phyloP scores from a whole-genome alignment of 192 early-diverging fungal genomes.

The Coemansia javaensis region DNA sequence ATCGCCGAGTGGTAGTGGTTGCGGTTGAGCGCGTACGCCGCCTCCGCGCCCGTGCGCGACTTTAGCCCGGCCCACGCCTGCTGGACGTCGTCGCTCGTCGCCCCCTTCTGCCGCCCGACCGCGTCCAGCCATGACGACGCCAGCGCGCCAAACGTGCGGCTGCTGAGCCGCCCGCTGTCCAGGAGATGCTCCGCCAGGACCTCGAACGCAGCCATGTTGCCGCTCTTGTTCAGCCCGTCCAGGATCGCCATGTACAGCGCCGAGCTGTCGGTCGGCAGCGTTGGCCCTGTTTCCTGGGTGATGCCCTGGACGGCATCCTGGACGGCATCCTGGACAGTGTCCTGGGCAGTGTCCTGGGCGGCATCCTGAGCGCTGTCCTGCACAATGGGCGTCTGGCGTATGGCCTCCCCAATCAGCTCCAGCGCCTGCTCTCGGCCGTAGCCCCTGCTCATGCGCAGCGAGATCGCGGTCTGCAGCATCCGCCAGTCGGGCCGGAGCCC shows the following conservation, averaged over 20 bases:
- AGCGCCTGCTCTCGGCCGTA: slow-evolving; percentile 7
- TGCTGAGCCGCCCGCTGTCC: slow-evolving; percentile 6
- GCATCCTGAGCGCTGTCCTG: too few species aligned
- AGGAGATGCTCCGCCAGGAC: slow-evolving; percentile 28
- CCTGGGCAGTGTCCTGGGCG: too few species aligned
- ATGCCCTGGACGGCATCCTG: too few species aligned
- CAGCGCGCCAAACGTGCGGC: slow-evolving; percentile 16
- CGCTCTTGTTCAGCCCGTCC: slow-evolving; percentile 24
- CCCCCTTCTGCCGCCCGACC: slow-evolving; percentile 3
- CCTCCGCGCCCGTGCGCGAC: neutral
- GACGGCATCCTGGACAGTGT: too few species aligned
- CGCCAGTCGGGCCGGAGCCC: slow-evolving; percentile 15
- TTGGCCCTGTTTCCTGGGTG: neutral
- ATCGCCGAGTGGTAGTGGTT: slow-evolving; percentile 42
- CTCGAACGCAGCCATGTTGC: slow-evolving; percentile 21
- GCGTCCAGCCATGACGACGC: slow-evolving; percentile 42
- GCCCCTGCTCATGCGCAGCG: slow-evolving; percentile 8
- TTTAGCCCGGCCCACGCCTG: slow-evolving; percentile 22
- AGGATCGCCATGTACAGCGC: slow-evolving; percentile 26
- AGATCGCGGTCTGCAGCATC: slow-evolving; percentile 9
- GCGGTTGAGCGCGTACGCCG: slow-evolving; percentile 15
- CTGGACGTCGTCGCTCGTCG: slow-evolving; percentile 24
- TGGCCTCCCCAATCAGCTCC: slow-evolving; percentile 14
- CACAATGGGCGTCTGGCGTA: slow-evolving; percentile 5
- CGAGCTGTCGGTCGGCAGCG: neutral